Base-by-base conservation (phyloP, 83 land plant genomes). In the Diphasiastrum complanatum region DNA sequence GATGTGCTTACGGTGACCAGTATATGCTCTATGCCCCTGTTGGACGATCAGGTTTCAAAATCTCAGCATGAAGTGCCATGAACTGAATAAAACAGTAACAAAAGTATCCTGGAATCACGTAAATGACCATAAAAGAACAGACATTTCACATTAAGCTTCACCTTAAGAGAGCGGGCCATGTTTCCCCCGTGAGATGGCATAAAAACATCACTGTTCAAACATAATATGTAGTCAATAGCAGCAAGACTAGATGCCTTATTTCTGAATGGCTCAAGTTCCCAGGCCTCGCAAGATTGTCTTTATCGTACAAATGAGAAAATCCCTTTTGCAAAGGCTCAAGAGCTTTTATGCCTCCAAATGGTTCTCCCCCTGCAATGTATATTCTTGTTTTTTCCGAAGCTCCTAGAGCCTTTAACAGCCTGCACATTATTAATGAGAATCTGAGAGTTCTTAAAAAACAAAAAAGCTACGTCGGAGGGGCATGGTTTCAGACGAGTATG, bases 161-260 rank as follows among this genome's bases (percentile, higher is more conserved):
- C 96, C 88, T 86, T 88, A 40, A 91, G 55, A 0, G 83, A 77
- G 51, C 71, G 85, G 32, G 82, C 92, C 83, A 90, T 86, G 72
- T 90, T 90, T 68, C 97, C 97, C 0, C 97, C 97, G 63, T 90
- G 97, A n/a, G 97, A 90, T 23, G 91, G 83, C 86, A 90, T 83
- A 71, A 90, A 90, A 37, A 90, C 92, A 67, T 85, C 86, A 37
- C 89, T 86, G 45, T 76, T 70, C 64, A 81, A 72, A 41, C 75
- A 76, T 10, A 90, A 81, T 1, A 85, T 66, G 69, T 85, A 85
- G 68, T 90, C 96, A 49, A 90, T 71, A 25, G 91, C 89, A 45
- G 97, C 97, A 66, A 90, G 77, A 16, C 76, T 33, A 18, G 97
- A 90, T 14, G 91, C 80, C 50, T 67, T 83, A 3, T 71, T 78